Evolutionary conservation across 2,329 filamentous ascomycete species (phyloP), one percentile per base, ranked within the genome.

Genomic region (Beauveria brongniartii): DNA sequence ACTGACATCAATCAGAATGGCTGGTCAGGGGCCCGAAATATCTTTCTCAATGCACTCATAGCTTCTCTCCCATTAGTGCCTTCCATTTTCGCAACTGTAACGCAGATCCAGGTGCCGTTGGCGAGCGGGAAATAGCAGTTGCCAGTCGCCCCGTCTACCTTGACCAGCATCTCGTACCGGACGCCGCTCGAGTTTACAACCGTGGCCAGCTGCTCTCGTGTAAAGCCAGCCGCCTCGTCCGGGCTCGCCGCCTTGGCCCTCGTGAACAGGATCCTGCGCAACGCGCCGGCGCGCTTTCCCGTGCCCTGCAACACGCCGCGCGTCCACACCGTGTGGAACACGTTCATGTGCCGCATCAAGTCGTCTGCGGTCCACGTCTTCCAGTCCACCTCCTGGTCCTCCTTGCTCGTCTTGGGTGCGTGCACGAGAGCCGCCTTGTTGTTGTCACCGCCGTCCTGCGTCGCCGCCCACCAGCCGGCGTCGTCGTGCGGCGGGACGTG

Each of bases 371-470:
- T 75, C 78, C 83, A 84, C 3, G 65, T 51, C 0, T 48, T 50
- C 80, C 87, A 91, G 63, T 86, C 74, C 8, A 96, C 73, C 62
- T 84, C 81, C 2, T 78, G 75, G 66, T 93, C 85, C 6, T 79
- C 73, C 60, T 87, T 82, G 1, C 74, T 83, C 63, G 96, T 83
- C 70, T 96, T 96, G 1, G 84, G 83, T 1, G 93, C 93, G 67
- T 88, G 82, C 28, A 59, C 61, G 2, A 72, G 66, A 14, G 51
- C 52, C 28, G 28, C 28, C 28, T 53, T 24, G 6, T 28, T 9
- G 28, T 53, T 26, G 6, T 34, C 24, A 24, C 24, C 71, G 56
- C 59, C 67, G 8, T 28, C 48, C 18, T n/a, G 18, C 43, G 43
- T 7, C 44, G n/a, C n/a, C 44, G n/a, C 20, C 46, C 8, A 67